These are phyloP conservation scores for Parachaetomium inaequale DNA, from an alignment of 495 filamentous ascomycete genomes.

Conservation along the genomic window DNA sequence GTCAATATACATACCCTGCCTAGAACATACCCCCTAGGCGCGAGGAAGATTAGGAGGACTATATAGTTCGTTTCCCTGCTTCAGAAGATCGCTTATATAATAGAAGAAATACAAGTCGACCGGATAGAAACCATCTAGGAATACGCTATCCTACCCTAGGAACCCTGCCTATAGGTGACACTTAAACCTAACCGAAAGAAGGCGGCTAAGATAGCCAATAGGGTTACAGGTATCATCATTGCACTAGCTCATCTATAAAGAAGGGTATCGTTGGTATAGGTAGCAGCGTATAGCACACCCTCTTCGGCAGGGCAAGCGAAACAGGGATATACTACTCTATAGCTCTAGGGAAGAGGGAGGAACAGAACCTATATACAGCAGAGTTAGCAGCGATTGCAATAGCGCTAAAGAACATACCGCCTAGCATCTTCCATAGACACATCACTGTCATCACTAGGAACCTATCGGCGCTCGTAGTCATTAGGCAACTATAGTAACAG, in stretches of 20 bases:
- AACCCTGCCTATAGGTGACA: slow-evolving; percentile 9
- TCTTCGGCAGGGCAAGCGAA: slow-evolving; percentile 13
- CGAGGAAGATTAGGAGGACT: background rate
- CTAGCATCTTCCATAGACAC: slow-evolving; percentile 9
- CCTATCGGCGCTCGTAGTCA: slow-evolving; percentile 16
- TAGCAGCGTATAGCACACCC: slow-evolving; percentile 5
- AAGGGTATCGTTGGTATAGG: slow-evolving; percentile 14
- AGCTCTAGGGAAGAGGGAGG: slow-evolving; percentile 15
- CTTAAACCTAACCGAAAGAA: slow-evolving; percentile 10
- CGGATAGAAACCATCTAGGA: slow-evolving; percentile 8
- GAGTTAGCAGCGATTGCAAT: slow-evolving; percentile 13
- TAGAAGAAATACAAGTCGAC: background rate
- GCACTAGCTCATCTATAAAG: slow-evolving; percentile 15
- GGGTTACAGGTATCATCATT: slow-evolving; percentile 11
- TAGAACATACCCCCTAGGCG: background rate
- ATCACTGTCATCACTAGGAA: slow-evolving; percentile 17
- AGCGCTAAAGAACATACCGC: slow-evolving; percentile 10
- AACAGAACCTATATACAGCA: slow-evolving; percentile 17
- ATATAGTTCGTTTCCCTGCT: background rate
- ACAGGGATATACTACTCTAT: slow-evolving; percentile 1
- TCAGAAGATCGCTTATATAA: slow-evolving; percentile 2
- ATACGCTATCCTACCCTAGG: slow-evolving; percentile 15
- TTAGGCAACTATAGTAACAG: slow-evolving; percentile 11
- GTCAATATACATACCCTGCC: slow-evolving; percentile 7
- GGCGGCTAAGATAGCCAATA: slow-evolving; percentile 11